Base-by-base conservation (phyloP, 495 filamentous ascomycete genomes). In the Neurospora sp. region DNA sequence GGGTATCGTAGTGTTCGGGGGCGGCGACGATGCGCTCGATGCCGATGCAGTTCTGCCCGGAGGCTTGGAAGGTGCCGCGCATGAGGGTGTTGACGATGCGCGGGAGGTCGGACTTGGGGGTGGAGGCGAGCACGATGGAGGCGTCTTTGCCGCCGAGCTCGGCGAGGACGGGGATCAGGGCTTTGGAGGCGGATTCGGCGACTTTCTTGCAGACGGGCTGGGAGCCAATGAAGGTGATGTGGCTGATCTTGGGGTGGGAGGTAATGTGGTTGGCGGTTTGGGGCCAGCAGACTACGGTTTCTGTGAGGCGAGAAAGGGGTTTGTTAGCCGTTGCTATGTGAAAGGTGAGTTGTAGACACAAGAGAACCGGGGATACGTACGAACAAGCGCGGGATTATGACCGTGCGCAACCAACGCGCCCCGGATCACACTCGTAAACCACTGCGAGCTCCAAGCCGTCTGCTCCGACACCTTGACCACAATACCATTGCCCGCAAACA, bases 11-110 rank as follows among this genome's bases (percentile, higher is more conserved):
- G 59, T 89, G 85, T 22, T 83, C 83, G 1, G 93, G 91, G 12
- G 91, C 86, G 68, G 91, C 92, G 77, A 99, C 89, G 80, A 98
- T 90, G 48, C 96, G 91, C 83, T 99, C 96, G 72, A 97, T 93
- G 73, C 96, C 96, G 80, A 98, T 93, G 82, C 96, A 99, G 83
- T 99, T 99, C 79, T 99, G 96, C 1, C 96, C 96, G n/a, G 94
- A 89, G 71, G 94, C 93, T 81, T 98, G 95, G 85, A 98, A 99
- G 40, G 92, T 91, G 53, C 94, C 96, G 70, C 96, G 90, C 84
- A 98, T 88, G 74, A 98, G 87, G 73, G 94, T 91, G 39, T 93
- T 91, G 38, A 89, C 88, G 69, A 98, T 89, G 44, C 89, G 85
- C 0, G 87, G 78, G 16, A 97, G 81, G 76, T 94, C 90, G 69